phyloP scores from a whole-genome alignment of 2,329 filamentous ascomycete species.

The Camillea tinctor region DNA sequence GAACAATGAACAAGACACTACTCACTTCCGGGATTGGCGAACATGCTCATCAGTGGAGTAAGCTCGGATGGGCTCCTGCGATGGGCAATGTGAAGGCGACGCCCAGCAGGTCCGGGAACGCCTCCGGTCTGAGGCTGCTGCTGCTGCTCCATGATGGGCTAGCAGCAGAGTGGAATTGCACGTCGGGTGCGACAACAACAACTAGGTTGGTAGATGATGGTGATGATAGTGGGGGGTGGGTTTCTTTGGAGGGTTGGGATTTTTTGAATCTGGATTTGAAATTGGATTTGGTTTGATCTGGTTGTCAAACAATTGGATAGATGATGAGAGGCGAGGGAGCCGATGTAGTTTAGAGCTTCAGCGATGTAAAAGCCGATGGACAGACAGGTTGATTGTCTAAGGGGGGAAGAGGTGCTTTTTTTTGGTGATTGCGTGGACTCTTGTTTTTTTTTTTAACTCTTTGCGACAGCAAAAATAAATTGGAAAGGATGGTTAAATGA shows the following conservation, averaged over 20 bases:
- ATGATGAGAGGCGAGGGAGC: slow-evolving; percentile 20
- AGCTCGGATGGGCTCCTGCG: slow-evolving; percentile 95
- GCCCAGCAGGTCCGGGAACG: slow-evolving; percentile 73
- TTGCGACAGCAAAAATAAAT: slow-evolving; percentile 39
- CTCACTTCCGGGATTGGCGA: slow-evolving; percentile 64
- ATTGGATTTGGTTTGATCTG: too few relatives aligned
- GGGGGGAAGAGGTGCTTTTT: slow-evolving; percentile 5
- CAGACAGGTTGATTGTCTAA: slow-evolving; percentile 8
- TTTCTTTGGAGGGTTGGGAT: too few relatives aligned
- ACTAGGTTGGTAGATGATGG: slow-evolving; percentile 24
- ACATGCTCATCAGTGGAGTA: slow-evolving; percentile 96
- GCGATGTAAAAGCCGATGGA: slow-evolving; percentile 6
- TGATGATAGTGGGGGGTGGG: slow-evolving; percentile 1
- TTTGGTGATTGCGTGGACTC: slow-evolving; percentile 30
- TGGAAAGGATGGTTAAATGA: slow-evolving; percentile 41
- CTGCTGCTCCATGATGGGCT: slow-evolving; percentile 59
- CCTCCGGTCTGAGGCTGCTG: slow-evolving; percentile 51
- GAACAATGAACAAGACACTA: slow-evolving; percentile 22
- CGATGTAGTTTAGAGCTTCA: slow-evolving; percentile 20
- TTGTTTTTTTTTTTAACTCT: slow-evolving; percentile 20
- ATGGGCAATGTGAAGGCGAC: slow-evolving; percentile 95
- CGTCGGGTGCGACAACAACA: slow-evolving; percentile 44
- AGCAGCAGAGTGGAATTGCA: slow-evolving; percentile 36
- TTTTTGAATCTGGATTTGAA: too few relatives aligned
- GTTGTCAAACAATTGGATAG: slow-evolving; percentile 19